phyloP scores from a whole-genome alignment of 441 rosid species.

The Pelargonium australe region DNA sequence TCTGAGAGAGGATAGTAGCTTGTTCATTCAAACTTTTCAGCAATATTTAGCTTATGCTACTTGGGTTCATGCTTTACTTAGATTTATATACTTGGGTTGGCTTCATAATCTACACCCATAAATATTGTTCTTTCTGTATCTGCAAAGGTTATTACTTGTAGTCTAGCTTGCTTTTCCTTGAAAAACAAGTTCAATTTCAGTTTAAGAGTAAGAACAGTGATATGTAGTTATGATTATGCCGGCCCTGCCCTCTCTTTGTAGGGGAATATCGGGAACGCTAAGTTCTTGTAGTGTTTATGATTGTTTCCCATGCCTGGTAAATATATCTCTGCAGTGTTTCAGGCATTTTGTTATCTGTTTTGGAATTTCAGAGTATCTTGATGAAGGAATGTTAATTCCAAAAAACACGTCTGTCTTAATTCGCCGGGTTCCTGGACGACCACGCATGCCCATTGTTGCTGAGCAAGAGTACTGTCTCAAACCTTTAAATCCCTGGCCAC shows the following conservation, averaged over 20 bases:
- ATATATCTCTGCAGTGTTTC: slow-evolving; percentile 30
- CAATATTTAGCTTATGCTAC: not conserved
- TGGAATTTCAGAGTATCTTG: slow-evolving; percentile 92
- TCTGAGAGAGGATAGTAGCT: too few relatives aligned
- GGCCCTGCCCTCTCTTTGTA: too few relatives aligned
- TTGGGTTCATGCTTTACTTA: slow-evolving; percentile 5
- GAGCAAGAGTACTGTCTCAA: slow-evolving; percentile 74
- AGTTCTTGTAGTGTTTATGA: not conserved
- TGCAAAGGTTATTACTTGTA: too few relatives aligned
- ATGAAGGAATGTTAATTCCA: slow-evolving; percentile 92
- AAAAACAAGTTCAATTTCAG: not conserved
- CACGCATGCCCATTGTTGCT: slow-evolving; percentile 90
- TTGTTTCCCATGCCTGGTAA: not conserved
- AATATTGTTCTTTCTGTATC: too few relatives aligned
- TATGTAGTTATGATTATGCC: not conserved
- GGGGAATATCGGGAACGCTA: not conserved
- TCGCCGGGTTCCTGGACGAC: slow-evolving; percentile 96
- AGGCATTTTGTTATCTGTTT: slow-evolving; percentile 44
- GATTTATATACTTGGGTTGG: too few relatives aligned
- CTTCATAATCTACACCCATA: not conserved
- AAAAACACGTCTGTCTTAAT: slow-evolving; percentile 95
- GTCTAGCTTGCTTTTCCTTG: not conserved
- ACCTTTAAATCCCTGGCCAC: slow-evolving; percentile 33
- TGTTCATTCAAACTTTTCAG: not conserved
- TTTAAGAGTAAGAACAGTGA: not conserved